These are phyloP conservation scores for Lactarius indigo DNA, from an alignment of 768 basidiomycete genomes.

Conservation along the genomic window DNA sequence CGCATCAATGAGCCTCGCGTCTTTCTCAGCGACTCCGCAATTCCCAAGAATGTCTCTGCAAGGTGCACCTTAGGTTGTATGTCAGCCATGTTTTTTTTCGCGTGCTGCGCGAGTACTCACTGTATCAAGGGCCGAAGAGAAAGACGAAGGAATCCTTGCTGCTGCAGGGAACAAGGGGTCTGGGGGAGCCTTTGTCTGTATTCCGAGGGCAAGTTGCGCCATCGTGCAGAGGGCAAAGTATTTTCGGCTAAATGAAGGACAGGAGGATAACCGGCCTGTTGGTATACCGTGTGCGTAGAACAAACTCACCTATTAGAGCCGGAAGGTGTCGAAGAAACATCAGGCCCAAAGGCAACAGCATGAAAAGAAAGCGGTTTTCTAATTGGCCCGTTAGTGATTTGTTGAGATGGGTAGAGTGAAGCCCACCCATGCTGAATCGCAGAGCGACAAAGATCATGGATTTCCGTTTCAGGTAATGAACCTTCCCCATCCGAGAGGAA, in stretches of 20 bases:
- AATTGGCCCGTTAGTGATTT: neutral
- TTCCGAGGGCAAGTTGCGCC: constrained; percentile 47
- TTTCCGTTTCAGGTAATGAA: constrained; percentile 30
- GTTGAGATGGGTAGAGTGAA: neutral
- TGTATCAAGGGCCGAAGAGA: too few species aligned
- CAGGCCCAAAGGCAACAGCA: constrained; percentile 48
- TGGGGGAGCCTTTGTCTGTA: constrained; percentile 42
- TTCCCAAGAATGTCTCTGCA: constrained; percentile 55
- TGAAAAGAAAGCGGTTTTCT: constrained; percentile 59
- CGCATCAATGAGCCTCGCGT: constrained; percentile 48
- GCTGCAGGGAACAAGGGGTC: too few species aligned
- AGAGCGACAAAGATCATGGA: constrained; percentile 41
- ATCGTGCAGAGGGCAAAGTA: constrained; percentile 40
- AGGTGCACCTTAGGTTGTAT: constrained; percentile 44
- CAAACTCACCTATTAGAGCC: too few species aligned
- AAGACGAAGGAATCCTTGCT: too few species aligned
- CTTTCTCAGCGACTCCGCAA: constrained; percentile 55
- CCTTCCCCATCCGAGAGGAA: too few species aligned
- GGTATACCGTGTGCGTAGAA: too few species aligned
- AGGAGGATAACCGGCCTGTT: too few species aligned
- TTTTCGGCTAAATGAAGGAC: too few species aligned
- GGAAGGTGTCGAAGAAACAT: too few species aligned
- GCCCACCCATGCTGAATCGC: constrained; percentile 45
- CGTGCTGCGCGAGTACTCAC: too few species aligned
- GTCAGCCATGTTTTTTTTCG: neutral